phyloP scores from a whole-genome alignment of 352 stramenopile species.

The Phytophthora chlamydospora region DNA sequence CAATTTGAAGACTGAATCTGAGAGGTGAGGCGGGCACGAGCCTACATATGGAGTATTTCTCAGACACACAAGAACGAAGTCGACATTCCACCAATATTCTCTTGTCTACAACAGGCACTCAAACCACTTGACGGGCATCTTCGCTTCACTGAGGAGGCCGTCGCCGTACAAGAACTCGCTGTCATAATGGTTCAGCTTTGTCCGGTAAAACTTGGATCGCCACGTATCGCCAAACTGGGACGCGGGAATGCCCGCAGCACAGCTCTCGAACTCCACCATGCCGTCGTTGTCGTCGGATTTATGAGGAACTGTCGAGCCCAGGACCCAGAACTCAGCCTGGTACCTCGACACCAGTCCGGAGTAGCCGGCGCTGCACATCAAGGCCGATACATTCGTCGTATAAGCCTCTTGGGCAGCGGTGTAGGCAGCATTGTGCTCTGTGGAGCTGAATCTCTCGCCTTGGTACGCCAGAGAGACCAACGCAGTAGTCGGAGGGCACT shows the following conservation, averaged over 20 bases:
- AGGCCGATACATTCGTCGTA: slow-evolving; percentile 30
- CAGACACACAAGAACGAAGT: no score
- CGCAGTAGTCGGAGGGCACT: slow-evolving; percentile 36
- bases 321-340: slow-evolving; percentile 17
- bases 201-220: slow-evolving; percentile 33
- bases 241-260: slow-evolving; percentile 20
- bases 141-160: slow-evolving; percentile 27
- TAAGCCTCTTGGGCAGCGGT: slow-evolving; percentile 31
- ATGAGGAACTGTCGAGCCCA: slow-evolving; percentile 25
- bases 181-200: slow-evolving; percentile 49
- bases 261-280: slow-evolving; percentile 50
- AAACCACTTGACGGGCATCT: slow-evolving; percentile 52
- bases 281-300: slow-evolving; percentile 35
- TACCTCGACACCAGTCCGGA: slow-evolving; percentile 38
- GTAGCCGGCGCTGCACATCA: slow-evolving; percentile 43
- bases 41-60: no score
- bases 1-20: no score
- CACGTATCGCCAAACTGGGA: slow-evolving; percentile 33
- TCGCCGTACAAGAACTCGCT: slow-evolving; percentile 48
- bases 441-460: slow-evolving; percentile 16
- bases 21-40: no score
- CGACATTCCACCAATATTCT: neutral
- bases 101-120: slow-evolving; percentile 31
- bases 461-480: slow-evolving; percentile 37
- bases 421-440: slow-evolving; percentile 22